Evolutionary conservation across 345 rosid genomes (phyloP), one percentile per base, ranked within the genome.

Genomic region (Mallotus nudiflorus): DNA sequence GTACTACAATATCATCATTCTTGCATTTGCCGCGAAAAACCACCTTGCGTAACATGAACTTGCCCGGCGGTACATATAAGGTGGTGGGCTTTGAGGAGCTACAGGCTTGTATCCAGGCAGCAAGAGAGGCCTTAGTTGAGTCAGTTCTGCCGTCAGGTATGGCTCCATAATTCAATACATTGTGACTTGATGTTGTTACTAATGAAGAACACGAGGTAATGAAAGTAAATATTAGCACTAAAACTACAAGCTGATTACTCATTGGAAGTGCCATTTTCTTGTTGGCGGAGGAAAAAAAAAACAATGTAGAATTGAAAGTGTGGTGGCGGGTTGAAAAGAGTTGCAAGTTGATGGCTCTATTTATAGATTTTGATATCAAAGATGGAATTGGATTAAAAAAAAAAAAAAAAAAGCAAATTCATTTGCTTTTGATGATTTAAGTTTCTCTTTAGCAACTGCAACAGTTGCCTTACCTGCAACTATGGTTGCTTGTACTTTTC

Each of bases 11-110:
- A 59, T 75, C 85, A 25, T 31, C 53, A 37, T 74, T 87, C 48
- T 81, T 86, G 82, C 97, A 93, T 4, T 81, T 83, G 48, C 96
- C 98, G 0, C 75, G 60, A 69, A 93, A 89, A 1, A 37, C 68
- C 65, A 77, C 73, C 25, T 75, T 73, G 0, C 52, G 67, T 40
- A 92, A 53, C 54, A 74, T 70, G 79, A 80, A 92, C 72, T 77
- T 72, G 28, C 93, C 96, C 0, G 37, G 55, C 0, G 96, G 92
- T 46, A 93, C 88, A 11, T 75, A 64, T 31, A 91, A 76, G 4
- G 77, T 86, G 0, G 88, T 79, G 0, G 91, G 89, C 9, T 19
- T 64, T 7, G 71, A 9, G 0, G 93, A 85, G 73, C 67, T 77
- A 55, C 97, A 91, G 31, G 89, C 91, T 0, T 52, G 52, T 16